Evolutionary conservation across 1,139 yeast species (phyloP), one percentile per base, ranked within the genome.

Genomic region (Lodderomyces orthopsilosis): DNA sequence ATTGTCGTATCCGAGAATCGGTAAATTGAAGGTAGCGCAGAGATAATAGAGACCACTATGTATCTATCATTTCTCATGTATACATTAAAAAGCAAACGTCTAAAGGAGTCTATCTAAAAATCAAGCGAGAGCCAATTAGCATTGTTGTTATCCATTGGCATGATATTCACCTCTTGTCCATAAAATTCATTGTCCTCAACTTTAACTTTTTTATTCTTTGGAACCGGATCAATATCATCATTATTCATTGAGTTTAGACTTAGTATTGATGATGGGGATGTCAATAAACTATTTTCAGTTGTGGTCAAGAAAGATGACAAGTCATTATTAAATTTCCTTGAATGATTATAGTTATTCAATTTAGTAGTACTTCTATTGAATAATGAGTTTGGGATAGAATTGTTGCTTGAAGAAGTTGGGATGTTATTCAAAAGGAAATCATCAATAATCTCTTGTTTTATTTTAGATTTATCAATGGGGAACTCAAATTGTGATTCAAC

Each of bases 381-480:
- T 14, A 30, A 13, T 15, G 34, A 30, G 19, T 30, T 30, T 6
- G 34, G 32, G n/a, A 28, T 14, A 9, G 32, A 28, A 6, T 32
- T 40, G 30, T 33, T 42, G 40, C 26, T 18, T 9, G 35, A 42
- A 2, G 41, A 23, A 9, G 52, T 48, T 4, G 70, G 70, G 22
- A 69, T 66, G 46, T 68, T 69, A 54, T 69, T 69, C 47, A 69
- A 56, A 40, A 58, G 50, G 49, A 69, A 69, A 50, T 70, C 75
- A 46, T 69, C 70, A 41, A 68, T 67, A 45, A 68, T 68, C 46
- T 70, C 74, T 48, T 68, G 73, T 49, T 70, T 70, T 50, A 69
- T 62, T 45, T 63, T 60, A 37, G 52, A 51, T 47, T 62, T 64
- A 44, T 64, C 69, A 46, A 47, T 37, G 18, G 43, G 34, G 23